Evolutionary conservation across 208 protist species (phyloP), one percentile per base, ranked within the genome.

Genomic region (Trypanosoma congolense): DNA sequence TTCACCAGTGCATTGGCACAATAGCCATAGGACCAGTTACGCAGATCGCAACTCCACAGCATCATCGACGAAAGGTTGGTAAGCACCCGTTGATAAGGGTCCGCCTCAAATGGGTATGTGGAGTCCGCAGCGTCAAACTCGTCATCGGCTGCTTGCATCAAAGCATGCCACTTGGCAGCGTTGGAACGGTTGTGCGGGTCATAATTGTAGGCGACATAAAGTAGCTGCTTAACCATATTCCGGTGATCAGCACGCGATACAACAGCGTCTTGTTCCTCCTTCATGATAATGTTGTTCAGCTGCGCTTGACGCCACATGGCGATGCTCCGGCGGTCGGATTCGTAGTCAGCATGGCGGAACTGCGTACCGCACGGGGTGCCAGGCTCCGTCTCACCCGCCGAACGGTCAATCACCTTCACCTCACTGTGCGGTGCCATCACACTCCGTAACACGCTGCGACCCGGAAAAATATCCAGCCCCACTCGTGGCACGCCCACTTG

Each of bases 1-100:
- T 58, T 65, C 29, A 53, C 63, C 29, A 93, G 49, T 58, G 82
- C 77, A 8, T 56, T 50, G 21, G 80, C 71, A 53, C 48, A 78
- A 70, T 91, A 88, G 45, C 53, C 55, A 72, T 92, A 91, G 19
- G 54, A 18, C 82, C 73, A 90, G 50, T 75, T 57, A 24, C 87
- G 78, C 29, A 73, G 42, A 28, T 67, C 61, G 18, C 73, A 56
- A 38, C 77, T 76, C 83, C 87, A 94, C 47, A 94, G 28, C 80
- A 89, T 90, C 87, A 94, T 94, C 9, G 83, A 91, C 9, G 80
- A 90, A 44, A 94, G 53, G 65, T 85, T 89, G 16, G 83, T 66
- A 21, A 94, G 50, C 30, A 91, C 79, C 48, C 70, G 68, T 29
- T 90, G 73, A 63, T 94, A 94, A 19, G 87, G 87, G 52, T 94